Conservation (phyloP, 768 basidiomycete species). For the Amanita polypyramis region DNA sequence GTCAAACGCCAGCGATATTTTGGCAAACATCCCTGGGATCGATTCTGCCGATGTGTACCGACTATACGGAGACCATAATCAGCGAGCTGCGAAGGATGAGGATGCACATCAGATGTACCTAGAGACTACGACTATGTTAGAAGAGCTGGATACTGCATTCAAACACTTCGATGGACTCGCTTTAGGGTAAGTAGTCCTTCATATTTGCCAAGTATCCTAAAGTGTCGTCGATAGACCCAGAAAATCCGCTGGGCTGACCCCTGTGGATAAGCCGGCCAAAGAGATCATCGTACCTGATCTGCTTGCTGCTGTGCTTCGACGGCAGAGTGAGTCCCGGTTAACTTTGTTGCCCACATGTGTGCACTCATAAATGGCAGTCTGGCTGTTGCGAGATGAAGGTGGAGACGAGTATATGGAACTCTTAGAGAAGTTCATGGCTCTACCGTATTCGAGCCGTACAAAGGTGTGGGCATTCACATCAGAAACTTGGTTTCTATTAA, state of each 20-base stretch:
- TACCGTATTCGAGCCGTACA: slow-evolving; percentile 45
- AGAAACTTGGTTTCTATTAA: neutral
- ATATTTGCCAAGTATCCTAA: too few species aligned
- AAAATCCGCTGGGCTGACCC: slow-evolving; percentile 31
- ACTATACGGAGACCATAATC: slow-evolving; percentile 44
- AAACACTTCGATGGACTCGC: slow-evolving; percentile 36
- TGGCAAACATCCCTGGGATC: slow-evolving; percentile 37
- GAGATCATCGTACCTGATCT: slow-evolving; percentile 53
- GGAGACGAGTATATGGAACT: slow-evolving; percentile 41
- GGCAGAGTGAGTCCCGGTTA: slow-evolving; percentile 44
- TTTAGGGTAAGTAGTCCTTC: slow-evolving; percentile 27
- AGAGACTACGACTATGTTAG: slow-evolving; percentile 46
- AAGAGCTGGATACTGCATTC: slow-evolving; percentile 50
- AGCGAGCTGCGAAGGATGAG: slow-evolving; percentile 25
- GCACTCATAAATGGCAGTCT: slow-evolving; percentile 32
- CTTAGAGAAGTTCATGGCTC: slow-evolving; percentile 44
- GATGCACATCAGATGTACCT: slow-evolving; percentile 46
- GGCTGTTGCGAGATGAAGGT: slow-evolving; percentile 50
- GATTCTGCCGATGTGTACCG: slow-evolving; percentile 51
- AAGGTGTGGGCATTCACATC: slow-evolving; percentile 35
- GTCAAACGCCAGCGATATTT: slow-evolving; percentile 32
- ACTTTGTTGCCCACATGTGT: neutral
- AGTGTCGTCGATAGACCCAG: slow-evolving; percentile 24
- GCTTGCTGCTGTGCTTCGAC: slow-evolving; percentile 50
- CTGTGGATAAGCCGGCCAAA: slow-evolving; percentile 15